Conservation (phyloP, 768 basidiomycete genomes). For the Coprinopsis cinerea region DNA sequence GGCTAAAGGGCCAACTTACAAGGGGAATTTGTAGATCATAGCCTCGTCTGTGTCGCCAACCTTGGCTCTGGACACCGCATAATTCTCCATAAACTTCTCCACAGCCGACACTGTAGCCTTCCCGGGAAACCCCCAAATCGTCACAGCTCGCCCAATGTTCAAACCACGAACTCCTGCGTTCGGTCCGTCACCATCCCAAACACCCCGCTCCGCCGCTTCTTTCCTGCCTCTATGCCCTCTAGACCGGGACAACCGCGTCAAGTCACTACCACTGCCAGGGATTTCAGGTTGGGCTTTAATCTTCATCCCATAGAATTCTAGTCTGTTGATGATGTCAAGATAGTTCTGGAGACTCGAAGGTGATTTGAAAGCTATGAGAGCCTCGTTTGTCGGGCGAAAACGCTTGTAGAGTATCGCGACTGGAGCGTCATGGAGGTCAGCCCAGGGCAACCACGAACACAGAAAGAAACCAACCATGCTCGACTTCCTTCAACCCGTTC, state of each 20-base stretch:
- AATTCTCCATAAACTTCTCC: slow-evolving; percentile 35
- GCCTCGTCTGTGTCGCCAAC: slow-evolving; percentile 28
- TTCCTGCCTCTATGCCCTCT: slow-evolving; percentile 27
- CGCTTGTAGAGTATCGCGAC: slow-evolving; percentile 56
- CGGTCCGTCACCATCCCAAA: slow-evolving; percentile 37
- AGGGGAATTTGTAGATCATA: slow-evolving; percentile 44
- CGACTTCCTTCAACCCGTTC: slow-evolving; percentile 39
- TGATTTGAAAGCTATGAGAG: slow-evolving; percentile 48
- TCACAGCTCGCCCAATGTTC: slow-evolving; percentile 47
- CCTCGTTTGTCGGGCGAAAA: slow-evolving; percentile 55
- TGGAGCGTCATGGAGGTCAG: slow-evolving; percentile 21
- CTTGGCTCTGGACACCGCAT: slow-evolving; percentile 34
- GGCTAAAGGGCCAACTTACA: slow-evolving; percentile 32
- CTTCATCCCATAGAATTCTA: slow-evolving; percentile 41
- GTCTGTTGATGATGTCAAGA: slow-evolving; percentile 34
- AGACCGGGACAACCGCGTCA: slow-evolving; percentile 5
- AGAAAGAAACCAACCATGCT: slow-evolving; percentile 31
- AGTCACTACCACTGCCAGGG: slow-evolving; percentile 12
- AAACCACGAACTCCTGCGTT: slow-evolving; percentile 37
- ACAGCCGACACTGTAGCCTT: slow-evolving; percentile 31
- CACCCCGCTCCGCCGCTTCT: slow-evolving; percentile 20
- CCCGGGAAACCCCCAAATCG: slow-evolving; percentile 57
- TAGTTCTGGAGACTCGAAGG: slow-evolving; percentile 38
- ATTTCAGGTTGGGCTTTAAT: slow-evolving; percentile 28
- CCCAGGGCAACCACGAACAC: neutral